Conservation (phyloP, 2,329 filamentous ascomycete genomes). For the Colletotrichum nymphaeae region DNA sequence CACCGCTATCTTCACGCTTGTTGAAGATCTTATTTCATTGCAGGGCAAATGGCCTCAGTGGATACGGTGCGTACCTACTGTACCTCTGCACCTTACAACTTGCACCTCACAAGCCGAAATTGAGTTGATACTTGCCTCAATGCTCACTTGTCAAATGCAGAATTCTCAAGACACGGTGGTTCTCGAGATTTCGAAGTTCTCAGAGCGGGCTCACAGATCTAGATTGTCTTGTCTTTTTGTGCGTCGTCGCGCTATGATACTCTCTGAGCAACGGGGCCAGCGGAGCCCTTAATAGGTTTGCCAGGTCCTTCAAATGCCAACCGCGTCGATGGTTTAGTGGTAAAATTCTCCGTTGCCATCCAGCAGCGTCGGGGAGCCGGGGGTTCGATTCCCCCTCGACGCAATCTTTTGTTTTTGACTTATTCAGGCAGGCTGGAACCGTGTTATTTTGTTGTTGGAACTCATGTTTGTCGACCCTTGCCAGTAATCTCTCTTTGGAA, state of each 20-base stretch:
- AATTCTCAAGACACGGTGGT: neutral
- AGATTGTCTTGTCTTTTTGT: neutral
- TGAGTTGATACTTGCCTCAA: neutral
- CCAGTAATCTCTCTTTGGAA: too few relatives aligned
- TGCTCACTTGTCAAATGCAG: neutral
- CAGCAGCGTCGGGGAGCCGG: constrained; percentile 35
- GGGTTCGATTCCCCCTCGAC: constrained; percentile 36
- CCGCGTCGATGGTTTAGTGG: constrained; percentile 36
- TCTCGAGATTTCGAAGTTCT: neutral
- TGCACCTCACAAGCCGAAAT: neutral
- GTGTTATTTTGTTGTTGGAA: too few relatives aligned
- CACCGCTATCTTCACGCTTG: neutral
- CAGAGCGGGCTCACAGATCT: neutral
- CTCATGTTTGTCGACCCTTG: too few relatives aligned
- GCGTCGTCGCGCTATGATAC: too few relatives aligned
- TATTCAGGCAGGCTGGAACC: too few relatives aligned
- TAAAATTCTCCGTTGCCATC: constrained; percentile 36
- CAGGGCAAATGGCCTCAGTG: neutral
- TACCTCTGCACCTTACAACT: neutral
- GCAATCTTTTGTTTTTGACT: neutral
- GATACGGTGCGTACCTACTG: neutral
- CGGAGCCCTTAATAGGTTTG: too few relatives aligned
- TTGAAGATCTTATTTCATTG: neutral
- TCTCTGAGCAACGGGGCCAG: fast-evolving
- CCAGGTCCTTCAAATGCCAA: fast-evolving